phyloP scores from a whole-genome alignment of 352 stramenopile species.

The Albugo laibachii region DNA sequence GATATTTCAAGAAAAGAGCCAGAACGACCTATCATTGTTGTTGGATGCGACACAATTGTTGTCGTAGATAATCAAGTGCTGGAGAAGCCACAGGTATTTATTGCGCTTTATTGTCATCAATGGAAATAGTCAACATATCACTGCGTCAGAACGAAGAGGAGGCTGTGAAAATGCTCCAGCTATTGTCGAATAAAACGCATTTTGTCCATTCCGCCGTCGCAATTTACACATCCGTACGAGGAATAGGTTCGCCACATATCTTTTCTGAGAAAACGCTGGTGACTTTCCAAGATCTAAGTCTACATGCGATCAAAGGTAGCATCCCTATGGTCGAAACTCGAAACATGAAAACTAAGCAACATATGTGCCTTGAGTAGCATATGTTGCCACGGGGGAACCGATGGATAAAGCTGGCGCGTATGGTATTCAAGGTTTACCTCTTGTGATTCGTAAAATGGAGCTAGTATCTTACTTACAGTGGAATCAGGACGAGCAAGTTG shows the following conservation, averaged over 20 bases:
- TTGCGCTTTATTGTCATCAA: too few species aligned
- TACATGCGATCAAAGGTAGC: constrained; percentile 36
- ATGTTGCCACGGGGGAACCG: constrained; percentile 76
- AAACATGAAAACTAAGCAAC: too few species aligned
- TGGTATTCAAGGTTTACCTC: constrained; percentile 54
- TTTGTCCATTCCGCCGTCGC: constrained; percentile 80
- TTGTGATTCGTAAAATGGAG: background rate
- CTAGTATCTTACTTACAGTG: background rate
- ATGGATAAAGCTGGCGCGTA: constrained; percentile 88
- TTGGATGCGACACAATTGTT: constrained; percentile 80
- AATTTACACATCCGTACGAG: constrained; percentile 18
- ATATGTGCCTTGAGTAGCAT: constrained; percentile 15
- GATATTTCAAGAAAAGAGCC: background rate
- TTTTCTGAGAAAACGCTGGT: constrained; percentile 52
- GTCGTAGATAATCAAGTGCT: constrained; percentile 70
- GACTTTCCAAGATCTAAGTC: constrained; percentile 29
- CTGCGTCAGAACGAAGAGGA: constrained; percentile 30
- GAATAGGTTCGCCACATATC: constrained; percentile 24
- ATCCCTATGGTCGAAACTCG: background rate
- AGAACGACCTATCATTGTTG: constrained; percentile 17
- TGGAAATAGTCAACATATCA: background rate
- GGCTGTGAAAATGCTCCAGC: constrained; percentile 57
- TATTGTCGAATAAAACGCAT: constrained; percentile 47
- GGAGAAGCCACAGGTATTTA: constrained; percentile 50
- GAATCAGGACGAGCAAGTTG: constrained; percentile 28